Evolutionary conservation across 2,329 filamentous ascomycete species (phyloP), one percentile per base, ranked within the genome.

Genomic region (Curvularia verruculosa): DNA sequence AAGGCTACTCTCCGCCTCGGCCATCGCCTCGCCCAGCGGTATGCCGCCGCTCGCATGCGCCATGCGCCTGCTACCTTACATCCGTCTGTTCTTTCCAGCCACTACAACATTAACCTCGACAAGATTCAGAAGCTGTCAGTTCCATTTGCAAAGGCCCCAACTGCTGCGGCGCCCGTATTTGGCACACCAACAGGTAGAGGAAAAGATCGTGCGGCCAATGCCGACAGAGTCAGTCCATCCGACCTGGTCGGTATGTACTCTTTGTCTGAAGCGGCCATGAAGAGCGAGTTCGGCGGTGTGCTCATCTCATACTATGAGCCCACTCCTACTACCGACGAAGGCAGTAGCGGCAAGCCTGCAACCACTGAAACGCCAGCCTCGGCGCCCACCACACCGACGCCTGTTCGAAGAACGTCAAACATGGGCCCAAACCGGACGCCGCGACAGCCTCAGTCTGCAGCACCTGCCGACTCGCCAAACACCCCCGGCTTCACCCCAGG

Each of bases 21-120:
- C 28, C 87, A 94, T 39, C 90, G 94, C 73, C 83, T 99, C 59
- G 94, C 95, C 12, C 91, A 97, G 78, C 87, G 95, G 67, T 99
- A 97, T 67, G 90, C 96, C 75, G 92, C 91, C 9, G 92, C 92
- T 18, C 88, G 95, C 59, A 92, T 93, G 77, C 87, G 92, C 24
- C 82, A 89, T 49, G 81, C 84, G 45, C 75, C 78, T n/a, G 85
- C 85, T 57, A 82, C 87, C 65, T 83, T 93, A 43, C 90, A 90
- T 71, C 85, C 86, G 39, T 87, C 87, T 28, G 80, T 97, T 47
- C 82, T 97, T 49, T 85, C 88, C 23, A 93, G 92, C 61, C 95
- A 99, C 77, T 99, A 87, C 78, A 85, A 85, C 66, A 84, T 88
- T 70, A 85, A 85, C 63, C 74, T 87, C 45, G 92, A 97, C 60